phyloP scores from a whole-genome alignment of 2,329 filamentous ascomycete species.

The Elsinoe perseae region DNA sequence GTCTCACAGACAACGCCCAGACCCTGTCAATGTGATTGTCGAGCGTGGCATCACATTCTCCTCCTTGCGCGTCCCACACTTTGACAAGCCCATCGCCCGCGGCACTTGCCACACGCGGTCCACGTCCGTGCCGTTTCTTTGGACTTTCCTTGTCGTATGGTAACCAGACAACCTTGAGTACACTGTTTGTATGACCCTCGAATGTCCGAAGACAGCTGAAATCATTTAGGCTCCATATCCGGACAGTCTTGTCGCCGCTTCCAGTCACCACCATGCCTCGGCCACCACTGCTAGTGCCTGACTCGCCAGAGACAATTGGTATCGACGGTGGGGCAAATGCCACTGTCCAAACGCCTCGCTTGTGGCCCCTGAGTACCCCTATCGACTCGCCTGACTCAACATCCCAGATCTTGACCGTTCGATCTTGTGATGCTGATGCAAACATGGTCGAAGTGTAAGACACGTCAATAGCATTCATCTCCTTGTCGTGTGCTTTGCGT shows the following conservation, averaged over 20 bases:
- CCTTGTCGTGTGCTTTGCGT: conserved; percentile 94
- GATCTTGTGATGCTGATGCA: conserved; percentile 92
- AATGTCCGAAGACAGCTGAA: conserved; percentile 91
- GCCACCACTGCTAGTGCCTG: conserved; percentile 52
- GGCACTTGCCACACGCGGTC: conserved; percentile 71
- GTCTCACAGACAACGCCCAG: conserved; percentile 75
- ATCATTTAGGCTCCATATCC: conserved; percentile 86
- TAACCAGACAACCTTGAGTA: conserved; percentile 89
- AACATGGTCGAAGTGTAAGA: conserved; percentile 65
- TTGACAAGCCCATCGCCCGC: conserved; percentile 94
- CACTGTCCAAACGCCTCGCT: conserved; percentile 91
- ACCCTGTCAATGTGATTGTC: conserved; percentile 97
- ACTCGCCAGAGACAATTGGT: conserved; percentile 63
- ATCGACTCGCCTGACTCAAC: conserved; percentile 80
- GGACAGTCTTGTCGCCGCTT: conserved; percentile 91
- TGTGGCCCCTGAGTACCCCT: conserved; percentile 85
- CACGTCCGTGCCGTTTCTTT: conserved; percentile 42
- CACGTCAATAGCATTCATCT: conserved; percentile 90
- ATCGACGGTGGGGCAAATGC: conserved; percentile 76
- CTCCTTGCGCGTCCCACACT: conserved; percentile 82
- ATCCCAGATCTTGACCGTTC: conserved; percentile 95
- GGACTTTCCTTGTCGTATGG: conserved; percentile 38
- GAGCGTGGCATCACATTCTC: conserved; percentile 79
- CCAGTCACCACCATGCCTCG: conserved; percentile 83
- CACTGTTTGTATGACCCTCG: conserved; percentile 92